These are phyloP conservation scores for Yamadazyma conglobata DNA, from an alignment of 1,139 yeast genomes.

Conservation along the genomic window DNA sequence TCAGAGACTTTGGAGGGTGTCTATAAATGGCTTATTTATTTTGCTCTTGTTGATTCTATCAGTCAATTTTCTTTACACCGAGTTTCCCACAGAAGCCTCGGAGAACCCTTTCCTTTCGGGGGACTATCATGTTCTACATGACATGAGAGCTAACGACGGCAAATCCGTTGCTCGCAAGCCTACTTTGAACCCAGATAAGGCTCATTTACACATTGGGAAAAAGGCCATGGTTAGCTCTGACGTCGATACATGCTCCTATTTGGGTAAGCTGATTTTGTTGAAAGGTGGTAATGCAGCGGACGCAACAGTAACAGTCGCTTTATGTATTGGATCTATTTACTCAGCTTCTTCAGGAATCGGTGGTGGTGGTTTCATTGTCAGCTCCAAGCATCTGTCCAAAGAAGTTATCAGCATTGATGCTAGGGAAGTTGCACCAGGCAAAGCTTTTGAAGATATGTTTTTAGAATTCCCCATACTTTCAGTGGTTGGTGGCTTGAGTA, in stretches of 20 bases:
- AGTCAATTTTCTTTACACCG: too few species aligned
- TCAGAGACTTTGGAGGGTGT: too few species aligned
- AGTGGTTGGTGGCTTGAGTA: constrained; percentile 77
- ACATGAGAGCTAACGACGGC: constrained; percentile 4
- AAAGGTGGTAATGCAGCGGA: constrained; percentile 84
- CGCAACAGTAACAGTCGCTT: constrained; percentile 84
- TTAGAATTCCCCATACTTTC: constrained; percentile 42
- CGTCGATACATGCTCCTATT: constrained; percentile 62
- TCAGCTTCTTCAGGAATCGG: constrained; percentile 90
- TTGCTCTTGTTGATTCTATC: too few species aligned
- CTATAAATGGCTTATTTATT: too few species aligned
- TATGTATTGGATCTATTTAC: constrained; percentile 83
- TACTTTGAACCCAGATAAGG: constrained; percentile 27
- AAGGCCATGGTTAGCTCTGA: constrained; percentile 78
- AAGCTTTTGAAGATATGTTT: constrained; percentile 66
- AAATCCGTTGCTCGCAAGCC: constrained; percentile 19
- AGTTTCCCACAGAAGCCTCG: too few species aligned
- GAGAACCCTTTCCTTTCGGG: too few species aligned
- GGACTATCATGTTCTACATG: constrained; percentile 5
- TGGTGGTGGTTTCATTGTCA: constrained; percentile 83
- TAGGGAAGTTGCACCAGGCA: constrained; percentile 78
- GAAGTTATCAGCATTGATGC: constrained; percentile 72
- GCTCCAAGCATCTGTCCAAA: constrained; percentile 38
- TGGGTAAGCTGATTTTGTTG: constrained; percentile 60
- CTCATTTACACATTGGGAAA: constrained; percentile 27